Percentiles rank a stretch among this genome's conserved stretches.
These are phyloP conservation scores for Sordariomycetes sp. DNA, from an alignment of 2,329 filamentous ascomycete genomes.

Conservation along the genomic window DNA sequence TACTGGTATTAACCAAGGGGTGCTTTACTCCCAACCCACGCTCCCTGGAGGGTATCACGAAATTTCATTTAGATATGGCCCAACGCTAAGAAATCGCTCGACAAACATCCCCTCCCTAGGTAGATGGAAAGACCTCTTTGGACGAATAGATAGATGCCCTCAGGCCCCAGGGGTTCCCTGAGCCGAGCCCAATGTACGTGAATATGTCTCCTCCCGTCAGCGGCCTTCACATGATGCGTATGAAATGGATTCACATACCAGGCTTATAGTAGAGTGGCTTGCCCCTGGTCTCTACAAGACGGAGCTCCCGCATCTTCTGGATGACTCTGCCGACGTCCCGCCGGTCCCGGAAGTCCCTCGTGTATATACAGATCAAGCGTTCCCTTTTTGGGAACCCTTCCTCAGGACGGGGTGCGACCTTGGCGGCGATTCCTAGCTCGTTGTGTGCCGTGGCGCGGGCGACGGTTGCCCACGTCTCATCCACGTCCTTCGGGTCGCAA, in stretches of 20 bases:
- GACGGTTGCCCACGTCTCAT: constrained; percentile 55
- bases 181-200: constrained; percentile 53
- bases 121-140: constrained; percentile 4
- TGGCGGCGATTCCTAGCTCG: constrained; percentile 61
- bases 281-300: constrained; percentile 37
- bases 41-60: background rate
- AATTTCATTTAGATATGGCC: background rate
- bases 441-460: constrained; percentile 57
- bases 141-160: constrained; percentile 42
- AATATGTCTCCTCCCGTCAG: constrained; percentile 43
- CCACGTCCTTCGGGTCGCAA: constrained; percentile 38
- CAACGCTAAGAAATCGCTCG: background rate
- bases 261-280: constrained; percentile 68
- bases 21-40: background rate
- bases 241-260: constrained; percentile 31
- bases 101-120: background rate
- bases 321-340: constrained; percentile 62
- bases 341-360: constrained; percentile 58
- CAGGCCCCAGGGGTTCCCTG: constrained; percentile 51
- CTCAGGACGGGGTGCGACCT: constrained; percentile 50
- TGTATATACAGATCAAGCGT: constrained; percentile 69
- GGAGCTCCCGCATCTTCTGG: constrained; percentile 47
- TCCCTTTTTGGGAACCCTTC: constrained; percentile 25
- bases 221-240: background rate
- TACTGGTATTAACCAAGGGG: background rate